These are phyloP conservation scores for Trichophyton simii DNA, from an alignment of 2,329 filamentous ascomycete species.

Conservation along the genomic window DNA sequence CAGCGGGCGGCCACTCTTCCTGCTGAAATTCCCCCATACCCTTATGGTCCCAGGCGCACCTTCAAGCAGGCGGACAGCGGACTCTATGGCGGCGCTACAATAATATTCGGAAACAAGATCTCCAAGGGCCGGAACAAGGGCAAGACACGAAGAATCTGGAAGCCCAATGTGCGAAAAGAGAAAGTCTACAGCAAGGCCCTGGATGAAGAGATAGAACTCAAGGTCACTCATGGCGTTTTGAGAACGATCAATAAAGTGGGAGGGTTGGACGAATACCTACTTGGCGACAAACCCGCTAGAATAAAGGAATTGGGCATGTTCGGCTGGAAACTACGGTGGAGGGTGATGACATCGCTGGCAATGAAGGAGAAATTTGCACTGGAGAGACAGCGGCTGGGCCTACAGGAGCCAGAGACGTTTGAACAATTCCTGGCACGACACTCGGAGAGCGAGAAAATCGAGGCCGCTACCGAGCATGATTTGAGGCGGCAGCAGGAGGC, in stretches of 20 bases:
- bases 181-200: conserved; percentile 36
- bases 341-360: conserved; percentile 64
- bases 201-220: conserved; percentile 31
- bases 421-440: conserved; percentile 32
- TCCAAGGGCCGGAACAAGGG: conserved; percentile 38
- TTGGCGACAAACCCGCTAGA: conserved; percentile 63
- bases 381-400: conserved; percentile 53
- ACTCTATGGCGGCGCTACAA: conserved; percentile 35
- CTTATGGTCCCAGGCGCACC: conserved; percentile 31
- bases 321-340: conserved; percentile 83
- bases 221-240: conserved; percentile 35
- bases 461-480: conserved; percentile 24
- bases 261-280: conserved; percentile 80
- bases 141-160: conserved; percentile 38
- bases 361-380: conserved; percentile 54
- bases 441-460: conserved; percentile 28
- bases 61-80: conserved; percentile 38
- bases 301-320: conserved; percentile 78
- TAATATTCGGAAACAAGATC: conserved; percentile 40
- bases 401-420: conserved; percentile 36
- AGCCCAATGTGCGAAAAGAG: conserved; percentile 38
- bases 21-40: conserved; percentile 34
- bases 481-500: background rate
- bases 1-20: conserved; percentile 24
- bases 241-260: conserved; percentile 65